phyloP scores from a whole-genome alignment of 306 rosid species.

The Quercus aquifolioides region DNA sequence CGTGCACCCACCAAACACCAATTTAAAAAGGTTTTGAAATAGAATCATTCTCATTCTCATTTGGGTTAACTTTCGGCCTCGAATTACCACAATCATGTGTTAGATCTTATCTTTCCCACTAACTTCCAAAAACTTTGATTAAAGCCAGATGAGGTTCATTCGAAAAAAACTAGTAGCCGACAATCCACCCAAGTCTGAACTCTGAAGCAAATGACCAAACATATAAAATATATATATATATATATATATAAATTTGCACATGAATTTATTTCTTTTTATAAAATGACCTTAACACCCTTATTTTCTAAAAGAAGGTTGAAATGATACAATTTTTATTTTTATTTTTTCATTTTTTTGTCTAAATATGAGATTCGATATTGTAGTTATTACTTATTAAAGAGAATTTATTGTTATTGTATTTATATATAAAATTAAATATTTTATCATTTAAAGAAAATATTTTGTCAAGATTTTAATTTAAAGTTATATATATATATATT shows the following conservation, averaged over 20 bases:
- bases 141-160: neutral
- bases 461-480: too few relatives aligned
- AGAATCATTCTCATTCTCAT: neutral
- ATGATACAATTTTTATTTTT: neutral
- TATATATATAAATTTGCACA: neutral
- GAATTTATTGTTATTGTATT: too few relatives aligned
- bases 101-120: conserved; percentile 21
- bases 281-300: neutral
- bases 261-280: neutral
- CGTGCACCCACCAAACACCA: too few relatives aligned
- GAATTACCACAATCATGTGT: conserved; percentile 5
- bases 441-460: too few relatives aligned
- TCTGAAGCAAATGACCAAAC: too few relatives aligned
- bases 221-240: too few relatives aligned
- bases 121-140: conserved; percentile 17
- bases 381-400: too few relatives aligned
- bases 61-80: conserved; percentile 10
- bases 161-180: neutral
- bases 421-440: too few relatives aligned
- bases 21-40: neutral
- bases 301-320: neutral
- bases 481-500: too few relatives aligned
- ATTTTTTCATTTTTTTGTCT: neutral
- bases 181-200: neutral
- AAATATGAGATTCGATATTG: too few relatives aligned